Base-by-base conservation (phyloP, 2,329 filamentous ascomycete species). In the Penicillium sclerotiorum region DNA sequence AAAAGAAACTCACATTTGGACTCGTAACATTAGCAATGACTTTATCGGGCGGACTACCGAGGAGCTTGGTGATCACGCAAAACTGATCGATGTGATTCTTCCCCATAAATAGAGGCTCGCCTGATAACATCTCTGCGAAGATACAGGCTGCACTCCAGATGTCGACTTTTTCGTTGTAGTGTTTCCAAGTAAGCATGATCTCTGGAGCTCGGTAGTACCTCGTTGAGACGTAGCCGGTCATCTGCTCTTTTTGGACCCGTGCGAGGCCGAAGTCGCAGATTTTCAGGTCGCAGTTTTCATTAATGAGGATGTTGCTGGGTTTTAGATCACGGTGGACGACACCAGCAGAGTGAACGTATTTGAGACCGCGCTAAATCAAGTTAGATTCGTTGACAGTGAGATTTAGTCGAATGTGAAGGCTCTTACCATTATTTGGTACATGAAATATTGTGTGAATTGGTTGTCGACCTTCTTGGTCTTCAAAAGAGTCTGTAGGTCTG, bases 151-250 rank as follows among this genome's bases (percentile, higher is more conserved):
- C 93, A 70, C 93, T 97, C 94, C 94, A 99, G 68, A 99, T 96
- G 71, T 99, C 94, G 51, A 99, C 94, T 76, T 97, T 94, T 40
- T 97, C 87, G 62, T 97, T 93, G 75, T 99, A 99, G 77, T 97
- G 96, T 79, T 97, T 93, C 94, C 94, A 99, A 57, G 94, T 97
- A 69, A 99, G 90, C 94, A 99, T 99, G 70, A 99, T 97, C 75
- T 99, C 94, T 8, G 94, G 94, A 3, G 94, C 94, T 66, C 94
- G 86, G 81, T 99, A 99, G 81, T 97, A 99, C 80, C 94, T 83
- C 50, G 94, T 99, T 27, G 94, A 97, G 50, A 99, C 94, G 68
- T 99, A 99, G 64, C 94, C 94, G 27, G 94, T 99, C 94, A 99
- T 99, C 75, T 97, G 93, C 23, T 91, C 91, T 69, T 99, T 94